Evolutionary conservation across 2,329 filamentous ascomycete species (phyloP).

Genomic region (Blumeria graminis): DNA sequence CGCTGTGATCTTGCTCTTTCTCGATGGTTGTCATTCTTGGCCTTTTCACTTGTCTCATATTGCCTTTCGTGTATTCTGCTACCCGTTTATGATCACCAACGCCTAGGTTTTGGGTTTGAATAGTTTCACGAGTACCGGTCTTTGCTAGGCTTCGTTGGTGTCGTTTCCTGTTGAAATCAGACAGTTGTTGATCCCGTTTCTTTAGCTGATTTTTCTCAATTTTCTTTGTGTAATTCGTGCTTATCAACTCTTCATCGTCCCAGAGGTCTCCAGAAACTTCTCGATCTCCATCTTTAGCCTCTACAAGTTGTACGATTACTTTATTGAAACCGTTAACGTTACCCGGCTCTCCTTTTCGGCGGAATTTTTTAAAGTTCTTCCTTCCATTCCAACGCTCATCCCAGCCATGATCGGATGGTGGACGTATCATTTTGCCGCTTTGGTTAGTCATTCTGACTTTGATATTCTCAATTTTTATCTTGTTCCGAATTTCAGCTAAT

Average conservation of each 20-base stretch:
- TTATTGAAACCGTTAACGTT: constrained; percentile 2
- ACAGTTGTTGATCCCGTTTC: too few relatives aligned
- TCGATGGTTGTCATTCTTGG: constrained; percentile 5
- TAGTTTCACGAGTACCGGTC: too few relatives aligned
- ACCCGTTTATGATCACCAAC: too few relatives aligned
- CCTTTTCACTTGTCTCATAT: constrained; percentile 11
- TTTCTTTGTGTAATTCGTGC: too few relatives aligned
- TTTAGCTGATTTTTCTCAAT: too few relatives aligned
- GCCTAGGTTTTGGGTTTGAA: too few relatives aligned
- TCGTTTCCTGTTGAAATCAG: too few relatives aligned
- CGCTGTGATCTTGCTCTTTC: constrained; percentile 8
- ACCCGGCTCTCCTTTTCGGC: constrained; percentile 23
- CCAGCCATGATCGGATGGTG: constrained; percentile 36
- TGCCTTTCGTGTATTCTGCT: constrained; percentile 1
- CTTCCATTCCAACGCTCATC: constrained; percentile 78
- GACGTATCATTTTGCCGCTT: not conserved
- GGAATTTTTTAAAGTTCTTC: constrained; percentile 89
- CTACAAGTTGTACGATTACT: constrained; percentile 36
- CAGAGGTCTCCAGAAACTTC: constrained; percentile 36
- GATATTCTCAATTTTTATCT: constrained; percentile 59
- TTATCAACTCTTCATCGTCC: constrained; percentile 13
- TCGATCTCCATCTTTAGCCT: constrained; percentile 30
- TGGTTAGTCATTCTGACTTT: constrained; percentile 25
- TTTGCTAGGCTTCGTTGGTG: too few relatives aligned
- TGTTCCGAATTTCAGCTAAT: constrained; percentile 44